Base-by-base conservation (phyloP, 2,329 filamentous ascomycete species). In the Neonectria hederae region DNA sequence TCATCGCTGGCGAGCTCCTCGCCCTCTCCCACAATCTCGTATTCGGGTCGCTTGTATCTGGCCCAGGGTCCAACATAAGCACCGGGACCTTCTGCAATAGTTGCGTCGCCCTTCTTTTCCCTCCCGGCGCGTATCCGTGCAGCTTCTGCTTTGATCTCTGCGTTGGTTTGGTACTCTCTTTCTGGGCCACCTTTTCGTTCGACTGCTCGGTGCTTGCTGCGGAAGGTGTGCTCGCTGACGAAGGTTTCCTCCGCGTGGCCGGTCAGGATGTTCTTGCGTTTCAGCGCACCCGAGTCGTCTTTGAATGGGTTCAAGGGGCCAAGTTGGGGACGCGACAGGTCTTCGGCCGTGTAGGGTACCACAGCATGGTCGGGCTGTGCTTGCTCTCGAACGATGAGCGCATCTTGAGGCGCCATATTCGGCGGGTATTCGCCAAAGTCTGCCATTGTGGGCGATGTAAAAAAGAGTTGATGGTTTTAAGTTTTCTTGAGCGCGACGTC, bases 51-150 rank as follows among this genome's bases (percentile, higher is more conserved):
- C 72, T 85, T 86, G 75, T 97, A 97, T 76, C 86, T 90, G 9
- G 96, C 97, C 97, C 97, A 99, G 0, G 96, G 97, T 0, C 97
- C 97, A 40, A 97, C 87, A 78, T 99, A 99, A 49, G 94, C 90
- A 58, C 90, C 91, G 8, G 93, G 89, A 0, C 96, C 96, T 73
- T 97, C 94, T 0, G 94, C 91, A 42, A 97, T 86, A 19, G 90
- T 89, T 45, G 93, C 88, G 76, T 95, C 90, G 52, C 96, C 96
- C 76, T 96, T 97, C 70, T 83, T 89, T 78, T 98, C 94, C 65
- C 96, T 86, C 71, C 90, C 92, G n/a, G 89, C 84, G 52, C 91
- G 84, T 77, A 93, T 82, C 63, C 83, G 83, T 40, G 88, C 88
- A 5, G 90, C 89, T 61, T 90, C 87, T 68, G 92, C 91, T 78